Conservation (phyloP, 768 basidiomycete species). For the Russula ochroleuca region DNA sequence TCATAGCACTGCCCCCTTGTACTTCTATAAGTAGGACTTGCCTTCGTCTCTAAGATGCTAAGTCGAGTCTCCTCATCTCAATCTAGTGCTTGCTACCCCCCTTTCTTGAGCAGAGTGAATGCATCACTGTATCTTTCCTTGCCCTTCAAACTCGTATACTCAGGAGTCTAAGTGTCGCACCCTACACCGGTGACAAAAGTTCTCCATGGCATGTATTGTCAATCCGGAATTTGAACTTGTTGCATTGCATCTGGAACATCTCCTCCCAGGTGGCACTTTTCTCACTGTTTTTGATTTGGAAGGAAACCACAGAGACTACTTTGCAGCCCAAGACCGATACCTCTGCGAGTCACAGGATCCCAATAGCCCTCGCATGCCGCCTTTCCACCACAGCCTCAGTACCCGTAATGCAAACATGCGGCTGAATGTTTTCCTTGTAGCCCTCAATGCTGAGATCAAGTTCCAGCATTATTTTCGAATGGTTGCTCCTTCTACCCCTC, state of each 20-base stretch:
- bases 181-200: too few relatives aligned
- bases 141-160: too few relatives aligned
- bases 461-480: background rate
- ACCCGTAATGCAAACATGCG: fast-evolving
- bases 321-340: background rate
- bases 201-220: background rate
- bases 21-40: too few relatives aligned
- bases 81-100: too few relatives aligned
- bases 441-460: background rate
- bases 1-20: too few relatives aligned
- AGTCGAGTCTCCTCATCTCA: too few relatives aligned
- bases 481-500: too few relatives aligned
- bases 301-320: background rate
- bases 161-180: too few relatives aligned
- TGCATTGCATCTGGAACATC: background rate
- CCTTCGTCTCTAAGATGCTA: too few relatives aligned
- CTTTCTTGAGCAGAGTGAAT: too few relatives aligned
- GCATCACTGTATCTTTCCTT: too few relatives aligned
- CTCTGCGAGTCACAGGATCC: background rate
- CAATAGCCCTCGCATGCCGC: background rate
- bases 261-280: background rate
- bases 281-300: background rate
- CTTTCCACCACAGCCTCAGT: background rate
- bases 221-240: background rate
- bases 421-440: background rate